Percentiles rank a stretch among this genome's conserved stretches.
Conservation (phyloP, 108 stramenopile species). For the Cyclotella kingstonii region DNA sequence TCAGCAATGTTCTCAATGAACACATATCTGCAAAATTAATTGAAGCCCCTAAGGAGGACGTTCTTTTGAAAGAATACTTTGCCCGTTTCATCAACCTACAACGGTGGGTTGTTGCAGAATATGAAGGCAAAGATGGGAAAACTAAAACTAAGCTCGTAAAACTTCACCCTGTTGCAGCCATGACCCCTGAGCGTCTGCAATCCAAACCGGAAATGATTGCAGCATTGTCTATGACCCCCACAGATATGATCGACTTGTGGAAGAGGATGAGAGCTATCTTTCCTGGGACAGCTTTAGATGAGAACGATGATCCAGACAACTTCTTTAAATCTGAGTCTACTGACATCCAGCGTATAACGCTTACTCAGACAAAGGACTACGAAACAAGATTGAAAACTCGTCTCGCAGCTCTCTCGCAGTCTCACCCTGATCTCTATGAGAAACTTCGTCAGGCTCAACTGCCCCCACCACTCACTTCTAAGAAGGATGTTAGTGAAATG, state of each 20-base stretch:
- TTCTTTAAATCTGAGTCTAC: constrained; percentile 84
- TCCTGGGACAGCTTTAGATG: constrained; percentile 76
- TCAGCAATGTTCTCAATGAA: constrained; percentile 85
- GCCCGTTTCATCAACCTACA: constrained; percentile 98
- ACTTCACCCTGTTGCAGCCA: constrained; percentile 95
- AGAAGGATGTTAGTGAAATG: constrained; percentile 81
- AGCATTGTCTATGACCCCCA: constrained; percentile 92
- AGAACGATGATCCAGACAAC: constrained; percentile 90
- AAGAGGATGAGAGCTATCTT: constrained; percentile 81
- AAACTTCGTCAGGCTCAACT: constrained; percentile 73
- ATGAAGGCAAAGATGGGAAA: constrained; percentile 84
- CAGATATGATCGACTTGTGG: constrained; percentile 94
- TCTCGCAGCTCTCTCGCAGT: constrained; percentile 72
- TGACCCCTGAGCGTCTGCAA: constrained; percentile 86
- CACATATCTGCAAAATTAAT: constrained; percentile 70
- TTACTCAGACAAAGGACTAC: constrained; percentile 95
- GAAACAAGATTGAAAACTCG: constrained; percentile 90
- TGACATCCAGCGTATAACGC: constrained; percentile 90
- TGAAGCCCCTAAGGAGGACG: constrained; percentile 68
- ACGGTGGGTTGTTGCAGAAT: constrained; percentile 87
- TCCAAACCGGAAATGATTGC: constrained; percentile 72
- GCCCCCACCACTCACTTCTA: constrained; percentile 74
- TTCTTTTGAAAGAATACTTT: constrained; percentile 86
- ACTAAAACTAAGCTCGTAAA: constrained; percentile 76
- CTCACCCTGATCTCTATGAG: constrained; percentile 84